Conservation (phyloP, 805 yeast species). For the Blastobotrys chiropterorum region DNA sequence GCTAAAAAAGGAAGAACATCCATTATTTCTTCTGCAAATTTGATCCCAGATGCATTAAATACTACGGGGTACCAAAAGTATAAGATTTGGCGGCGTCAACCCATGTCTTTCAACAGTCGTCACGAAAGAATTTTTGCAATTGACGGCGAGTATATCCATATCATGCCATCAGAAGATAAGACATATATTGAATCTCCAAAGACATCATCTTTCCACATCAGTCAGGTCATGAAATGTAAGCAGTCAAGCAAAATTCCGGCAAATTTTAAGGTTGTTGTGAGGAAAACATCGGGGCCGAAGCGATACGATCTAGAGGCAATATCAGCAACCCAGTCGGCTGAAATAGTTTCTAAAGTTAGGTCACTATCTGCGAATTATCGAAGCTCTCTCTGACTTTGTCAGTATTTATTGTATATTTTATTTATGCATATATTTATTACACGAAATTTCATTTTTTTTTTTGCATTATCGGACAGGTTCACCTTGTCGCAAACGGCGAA, state of each 20-base stretch:
- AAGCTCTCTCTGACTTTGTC: neutral
- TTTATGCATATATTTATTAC: neutral
- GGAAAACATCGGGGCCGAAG: slow-evolving; percentile 62
- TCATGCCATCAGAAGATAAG: slow-evolving; percentile 77
- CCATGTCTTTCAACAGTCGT: slow-evolving; percentile 70
- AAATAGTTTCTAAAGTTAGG: slow-evolving; percentile 66
- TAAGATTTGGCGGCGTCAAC: slow-evolving; percentile 84
- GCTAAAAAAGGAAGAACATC: slow-evolving; percentile 5
- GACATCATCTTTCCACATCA: slow-evolving; percentile 79
- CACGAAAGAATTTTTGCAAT: slow-evolving; percentile 80
- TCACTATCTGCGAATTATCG: slow-evolving; percentile 49
- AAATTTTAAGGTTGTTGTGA: slow-evolving; percentile 75
- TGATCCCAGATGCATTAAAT: slow-evolving; percentile 21
- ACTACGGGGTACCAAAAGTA: slow-evolving; percentile 70
- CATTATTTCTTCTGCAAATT: slow-evolving; percentile 6
- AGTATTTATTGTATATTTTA: slow-evolving; percentile 1
- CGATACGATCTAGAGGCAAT: slow-evolving; percentile 83
- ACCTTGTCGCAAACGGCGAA: too few species aligned
- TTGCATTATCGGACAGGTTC: neutral
- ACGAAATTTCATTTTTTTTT: neutral
- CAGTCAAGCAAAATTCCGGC: slow-evolving; percentile 70
- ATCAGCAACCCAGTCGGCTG: slow-evolving; percentile 53
- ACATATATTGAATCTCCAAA: slow-evolving; percentile 69
- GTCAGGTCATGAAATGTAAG: slow-evolving; percentile 68
- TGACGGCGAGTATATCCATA: slow-evolving; percentile 90